Conservation (phyloP, 306 rosid genomes). For the Potentilla sterilis region DNA sequence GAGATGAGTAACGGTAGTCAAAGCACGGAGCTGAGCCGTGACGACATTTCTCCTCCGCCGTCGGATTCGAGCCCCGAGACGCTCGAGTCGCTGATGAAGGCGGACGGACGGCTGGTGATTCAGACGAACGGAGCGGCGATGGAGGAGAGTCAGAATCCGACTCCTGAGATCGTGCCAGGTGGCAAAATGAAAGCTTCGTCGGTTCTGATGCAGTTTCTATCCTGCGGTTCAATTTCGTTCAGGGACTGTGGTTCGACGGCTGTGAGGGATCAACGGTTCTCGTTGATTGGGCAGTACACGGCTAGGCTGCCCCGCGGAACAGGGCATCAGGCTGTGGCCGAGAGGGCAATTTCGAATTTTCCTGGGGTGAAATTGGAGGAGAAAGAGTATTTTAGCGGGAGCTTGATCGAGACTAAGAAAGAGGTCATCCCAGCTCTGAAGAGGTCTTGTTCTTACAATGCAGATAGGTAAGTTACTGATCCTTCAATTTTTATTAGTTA, state of each 20-base stretch:
- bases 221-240: constrained; percentile 87
- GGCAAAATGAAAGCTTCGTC: constrained; percentile 76
- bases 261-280: constrained; percentile 55
- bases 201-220: constrained; percentile 69
- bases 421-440: constrained; percentile 49
- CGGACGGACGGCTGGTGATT: constrained; percentile 61
- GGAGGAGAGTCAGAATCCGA: constrained; percentile 32
- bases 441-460: constrained; percentile 86
- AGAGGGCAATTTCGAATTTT: constrained; percentile 42
- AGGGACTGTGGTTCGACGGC: constrained; percentile 56
- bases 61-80: constrained; percentile 97
- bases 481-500: not conserved
- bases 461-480: constrained; percentile 55
- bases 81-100: constrained; percentile 76
- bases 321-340: constrained; percentile 45
- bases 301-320: constrained; percentile 55
- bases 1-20: constrained; percentile 17
- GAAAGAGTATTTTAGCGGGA: constrained; percentile 88
- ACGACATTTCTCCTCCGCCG: constrained; percentile 98
- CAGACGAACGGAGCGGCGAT: constrained; percentile 9
- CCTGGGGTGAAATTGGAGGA: constrained; percentile 72
- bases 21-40: constrained; percentile 74
- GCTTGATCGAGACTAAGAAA: constrained; percentile 71
- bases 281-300: constrained; percentile 61
- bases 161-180: constrained; percentile 47